Evolutionary conservation across 1,284 basidiomycete species (phyloP).

Genomic region (Tilletia setariae): DNA sequence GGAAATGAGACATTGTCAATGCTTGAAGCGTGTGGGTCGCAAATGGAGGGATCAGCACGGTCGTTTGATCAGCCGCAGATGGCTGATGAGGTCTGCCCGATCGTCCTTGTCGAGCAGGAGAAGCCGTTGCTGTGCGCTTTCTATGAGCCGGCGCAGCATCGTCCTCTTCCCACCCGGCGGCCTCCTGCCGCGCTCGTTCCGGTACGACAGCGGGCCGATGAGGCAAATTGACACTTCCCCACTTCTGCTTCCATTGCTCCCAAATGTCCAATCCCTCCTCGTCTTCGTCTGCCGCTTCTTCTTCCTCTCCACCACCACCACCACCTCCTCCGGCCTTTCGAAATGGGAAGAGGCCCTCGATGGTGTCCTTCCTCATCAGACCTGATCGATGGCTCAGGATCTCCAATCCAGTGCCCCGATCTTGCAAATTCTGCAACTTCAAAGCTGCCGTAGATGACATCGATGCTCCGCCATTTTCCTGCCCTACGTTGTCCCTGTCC

Average conservation of each 20-base stretch:
- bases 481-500: neutral
- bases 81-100: neutral
- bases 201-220: neutral
- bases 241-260: neutral
- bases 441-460: neutral
- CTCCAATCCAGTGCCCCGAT: too few species aligned
- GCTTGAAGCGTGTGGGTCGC: conserved; percentile 4
- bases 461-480: neutral
- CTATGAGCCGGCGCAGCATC: neutral
- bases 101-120: neutral
- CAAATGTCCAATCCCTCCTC: neutral
- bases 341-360: neutral
- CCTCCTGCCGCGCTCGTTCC: too few species aligned
- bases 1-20: neutral
- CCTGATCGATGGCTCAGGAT: neutral
- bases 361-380: neutral
- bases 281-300: neutral
- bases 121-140: neutral
- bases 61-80: neutral
- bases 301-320: neutral
- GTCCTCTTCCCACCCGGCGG: too few species aligned
- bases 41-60: neutral
- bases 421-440: neutral
- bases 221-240: neutral
- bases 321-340: neutral